phyloP scores from a whole-genome alignment of 305 asterid species.

The Solanum hybrid region DNA sequence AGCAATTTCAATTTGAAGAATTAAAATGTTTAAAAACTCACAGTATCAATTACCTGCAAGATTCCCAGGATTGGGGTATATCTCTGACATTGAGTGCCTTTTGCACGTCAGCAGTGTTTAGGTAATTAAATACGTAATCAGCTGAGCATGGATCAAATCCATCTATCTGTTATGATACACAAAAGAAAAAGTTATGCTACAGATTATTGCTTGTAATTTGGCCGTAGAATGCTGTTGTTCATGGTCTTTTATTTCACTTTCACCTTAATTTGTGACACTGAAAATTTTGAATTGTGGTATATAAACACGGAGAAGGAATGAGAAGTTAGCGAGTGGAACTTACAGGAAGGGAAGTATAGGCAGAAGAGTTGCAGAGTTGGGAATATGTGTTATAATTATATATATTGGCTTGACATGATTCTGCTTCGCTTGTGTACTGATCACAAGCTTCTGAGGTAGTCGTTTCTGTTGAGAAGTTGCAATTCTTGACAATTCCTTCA shows the following conservation, averaged over 20 bases:
- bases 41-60: constrained; percentile 14
- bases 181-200: not conserved
- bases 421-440: not conserved
- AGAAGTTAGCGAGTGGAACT: not conserved
- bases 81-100: constrained; percentile 14
- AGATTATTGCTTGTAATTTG: constrained; percentile 26
- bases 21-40: not conserved
- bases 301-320: not conserved
- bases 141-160: constrained; percentile 22
- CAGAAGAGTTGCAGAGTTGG: constrained; percentile 28
- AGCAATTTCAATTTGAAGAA: not conserved
- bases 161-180: not conserved
- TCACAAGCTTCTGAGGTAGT: constrained; percentile 11
- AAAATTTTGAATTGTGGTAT: not conserved
- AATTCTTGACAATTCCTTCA: constrained; percentile 18
- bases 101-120: constrained; percentile 20
- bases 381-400: constrained; percentile 33
- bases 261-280: not conserved
- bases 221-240: constrained; percentile 17
- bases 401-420: constrained; percentile 6
- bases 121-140: constrained; percentile 4
- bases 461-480: constrained; percentile 23
- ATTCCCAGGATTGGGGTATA: constrained; percentile 12
- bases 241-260: too few relatives aligned
- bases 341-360: not conserved